phyloP scores from a whole-genome alignment of 495 filamentous ascomycete genomes.

The Chaetomidium leptoderma region DNA sequence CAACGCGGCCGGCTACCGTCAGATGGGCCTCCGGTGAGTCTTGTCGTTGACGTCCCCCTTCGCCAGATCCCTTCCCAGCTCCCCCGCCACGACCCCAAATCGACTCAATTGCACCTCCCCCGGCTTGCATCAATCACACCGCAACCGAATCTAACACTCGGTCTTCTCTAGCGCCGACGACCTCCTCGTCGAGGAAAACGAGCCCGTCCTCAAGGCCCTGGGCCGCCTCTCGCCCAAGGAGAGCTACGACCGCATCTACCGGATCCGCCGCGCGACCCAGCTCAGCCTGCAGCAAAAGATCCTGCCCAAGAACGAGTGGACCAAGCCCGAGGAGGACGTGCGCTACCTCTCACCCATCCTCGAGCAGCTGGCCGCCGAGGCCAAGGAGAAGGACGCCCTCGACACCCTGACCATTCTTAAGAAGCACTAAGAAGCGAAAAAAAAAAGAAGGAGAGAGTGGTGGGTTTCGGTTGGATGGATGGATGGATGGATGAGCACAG shows the following conservation, averaged over 20 bases:
- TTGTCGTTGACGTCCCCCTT: too few relatives aligned
- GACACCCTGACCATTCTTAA: slow-evolving; percentile 70
- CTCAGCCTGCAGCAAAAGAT: slow-evolving; percentile 68
- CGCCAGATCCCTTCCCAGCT: neutral
- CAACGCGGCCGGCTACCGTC: slow-evolving; percentile 83
- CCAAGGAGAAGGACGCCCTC: slow-evolving; percentile 73
- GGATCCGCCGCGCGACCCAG: slow-evolving; percentile 92
- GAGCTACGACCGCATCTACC: slow-evolving; percentile 93
- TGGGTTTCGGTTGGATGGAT: neutral
- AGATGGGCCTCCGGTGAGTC: slow-evolving; percentile 82
- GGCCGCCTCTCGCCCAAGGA: slow-evolving; percentile 86
- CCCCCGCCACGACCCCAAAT: neutral
- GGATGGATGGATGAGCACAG: neutral
- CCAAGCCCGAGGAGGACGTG: slow-evolving; percentile 45
- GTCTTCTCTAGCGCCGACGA: slow-evolving; percentile 97
- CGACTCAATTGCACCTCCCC: too few relatives aligned
- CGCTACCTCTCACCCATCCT: slow-evolving; percentile 34
- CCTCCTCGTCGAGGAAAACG: slow-evolving; percentile 84
- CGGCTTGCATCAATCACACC: too few relatives aligned
- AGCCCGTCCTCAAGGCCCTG: slow-evolving; percentile 76
- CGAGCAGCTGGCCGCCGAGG: slow-evolving; percentile 58
- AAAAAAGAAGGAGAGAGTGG: neutral
- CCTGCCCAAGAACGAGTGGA: slow-evolving; percentile 78
- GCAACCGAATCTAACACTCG: too few relatives aligned
- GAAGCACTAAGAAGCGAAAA: slow-evolving; percentile 36